Conservation (phyloP, 352 stramenopile species). For the Saprolegnia diclina region DNA sequence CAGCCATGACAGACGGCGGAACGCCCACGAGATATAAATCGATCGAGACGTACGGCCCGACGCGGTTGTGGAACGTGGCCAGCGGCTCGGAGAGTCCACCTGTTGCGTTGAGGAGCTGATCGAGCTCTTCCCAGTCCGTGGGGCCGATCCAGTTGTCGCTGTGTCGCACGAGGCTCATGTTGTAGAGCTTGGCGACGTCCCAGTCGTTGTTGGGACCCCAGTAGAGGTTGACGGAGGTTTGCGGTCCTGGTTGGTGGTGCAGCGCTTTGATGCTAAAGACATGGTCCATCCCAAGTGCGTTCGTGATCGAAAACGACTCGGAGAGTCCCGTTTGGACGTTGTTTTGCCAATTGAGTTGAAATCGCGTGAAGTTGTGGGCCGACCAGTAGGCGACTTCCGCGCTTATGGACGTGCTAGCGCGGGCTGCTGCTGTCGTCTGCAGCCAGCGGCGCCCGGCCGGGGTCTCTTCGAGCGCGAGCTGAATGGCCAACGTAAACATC, state of each 20-base stretch:
- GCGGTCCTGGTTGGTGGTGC: background rate
- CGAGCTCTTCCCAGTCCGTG: background rate
- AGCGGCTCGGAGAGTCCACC: background rate
- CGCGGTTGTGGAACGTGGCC: background rate
- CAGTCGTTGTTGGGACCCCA: background rate
- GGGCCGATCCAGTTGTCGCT: background rate
- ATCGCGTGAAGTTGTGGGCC: background rate
- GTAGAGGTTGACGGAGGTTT: constrained; percentile 4
- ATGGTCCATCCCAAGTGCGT: constrained; percentile 7
- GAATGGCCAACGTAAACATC: constrained; percentile 9
- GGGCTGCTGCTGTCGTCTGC: background rate
- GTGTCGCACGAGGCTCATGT: constrained; percentile 1
- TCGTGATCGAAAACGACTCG: background rate
- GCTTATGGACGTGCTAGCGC: background rate
- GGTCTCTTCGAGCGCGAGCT: background rate
- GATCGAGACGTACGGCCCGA: constrained; percentile 15
- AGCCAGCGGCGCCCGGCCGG: background rate
- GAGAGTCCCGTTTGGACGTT: background rate
- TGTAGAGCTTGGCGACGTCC: background rate
- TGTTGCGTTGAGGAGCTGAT: background rate
- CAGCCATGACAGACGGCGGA: background rate
- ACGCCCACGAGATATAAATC: background rate
- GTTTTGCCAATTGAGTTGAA: constrained; percentile 14
- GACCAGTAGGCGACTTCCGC: constrained; percentile 1
- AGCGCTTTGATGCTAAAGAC: background rate